Conservation (phyloP, 75 land plant species). For the Cupressus sempervirens region DNA sequence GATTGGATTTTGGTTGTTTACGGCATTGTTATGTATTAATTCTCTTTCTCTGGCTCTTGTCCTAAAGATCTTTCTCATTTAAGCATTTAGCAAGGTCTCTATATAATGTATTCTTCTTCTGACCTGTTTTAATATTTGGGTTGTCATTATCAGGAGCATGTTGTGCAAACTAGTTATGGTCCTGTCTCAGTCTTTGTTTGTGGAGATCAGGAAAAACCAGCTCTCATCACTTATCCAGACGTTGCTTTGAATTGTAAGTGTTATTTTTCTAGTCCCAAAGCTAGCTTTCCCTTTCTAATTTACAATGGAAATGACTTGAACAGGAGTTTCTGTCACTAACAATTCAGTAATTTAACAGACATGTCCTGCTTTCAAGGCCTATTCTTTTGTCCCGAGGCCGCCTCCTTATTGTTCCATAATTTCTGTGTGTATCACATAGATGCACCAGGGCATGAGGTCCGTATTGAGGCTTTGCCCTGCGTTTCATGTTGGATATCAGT, state of each 20-base stretch:
- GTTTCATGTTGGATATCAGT: not conserved
- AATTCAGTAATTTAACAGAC: conserved; percentile 34
- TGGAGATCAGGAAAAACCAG: conserved; percentile 88
- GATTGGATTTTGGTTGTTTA: not conserved
- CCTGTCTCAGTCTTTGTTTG: conserved; percentile 62
- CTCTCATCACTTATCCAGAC: conserved; percentile 89
- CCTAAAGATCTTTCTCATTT: not conserved
- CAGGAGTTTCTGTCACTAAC: not conserved
- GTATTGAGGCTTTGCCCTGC: conserved; percentile 4
- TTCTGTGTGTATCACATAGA: conserved; percentile 93
- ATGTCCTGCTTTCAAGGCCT: conserved; percentile 88
- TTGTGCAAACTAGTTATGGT: conserved; percentile 60
- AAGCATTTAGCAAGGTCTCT: not conserved
- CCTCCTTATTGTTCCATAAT: conserved; percentile 71
- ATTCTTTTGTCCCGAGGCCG: conserved; percentile 79
- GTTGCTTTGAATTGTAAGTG: conserved; percentile 80
- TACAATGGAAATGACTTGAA: not conserved
- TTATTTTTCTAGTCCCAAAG: not conserved
- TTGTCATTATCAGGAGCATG: conserved; percentile 58
- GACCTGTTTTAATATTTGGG: not conserved
- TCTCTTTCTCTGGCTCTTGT: not conserved
- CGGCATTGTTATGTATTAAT: not conserved
- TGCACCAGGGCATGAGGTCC: conserved; percentile 95
- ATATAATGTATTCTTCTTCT: not conserved
- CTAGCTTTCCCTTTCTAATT: not conserved